Conservation (phyloP, 495 filamentous ascomycete genomes). For the Articulospora tetracladia region DNA sequence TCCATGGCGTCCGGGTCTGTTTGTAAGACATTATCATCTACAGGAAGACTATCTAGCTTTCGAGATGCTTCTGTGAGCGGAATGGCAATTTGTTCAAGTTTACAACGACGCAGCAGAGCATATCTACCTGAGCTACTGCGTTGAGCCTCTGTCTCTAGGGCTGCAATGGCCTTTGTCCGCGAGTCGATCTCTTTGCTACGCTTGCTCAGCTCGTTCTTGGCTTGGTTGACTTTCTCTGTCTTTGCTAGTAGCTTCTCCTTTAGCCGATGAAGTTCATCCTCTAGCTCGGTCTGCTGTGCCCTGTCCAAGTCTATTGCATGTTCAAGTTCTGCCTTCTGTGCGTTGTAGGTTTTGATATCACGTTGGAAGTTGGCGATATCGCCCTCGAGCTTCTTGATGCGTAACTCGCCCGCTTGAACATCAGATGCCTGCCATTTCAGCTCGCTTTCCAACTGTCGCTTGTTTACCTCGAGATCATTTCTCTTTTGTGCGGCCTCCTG, state of each 20-base stretch:
- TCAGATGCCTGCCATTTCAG: constrained; percentile 63
- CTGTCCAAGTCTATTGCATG: constrained; percentile 65
- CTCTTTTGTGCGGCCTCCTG: constrained; percentile 85
- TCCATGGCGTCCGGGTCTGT: constrained; percentile 85
- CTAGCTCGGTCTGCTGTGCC: constrained; percentile 72
- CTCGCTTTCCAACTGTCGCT: constrained; percentile 72
- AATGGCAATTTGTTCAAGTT: constrained; percentile 86
- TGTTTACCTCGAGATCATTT: constrained; percentile 80
- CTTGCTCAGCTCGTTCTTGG: constrained; percentile 81
- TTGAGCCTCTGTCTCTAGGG: constrained; percentile 77
- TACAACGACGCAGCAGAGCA: constrained; percentile 79
- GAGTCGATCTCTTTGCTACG: constrained; percentile 76
- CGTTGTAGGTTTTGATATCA: constrained; percentile 64
- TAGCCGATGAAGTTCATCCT: constrained; percentile 64
- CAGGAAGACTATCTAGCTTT: constrained; percentile 75
- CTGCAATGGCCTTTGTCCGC: constrained; percentile 71
- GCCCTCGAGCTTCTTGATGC: constrained; percentile 63
- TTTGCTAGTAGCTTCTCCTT: constrained; percentile 63
- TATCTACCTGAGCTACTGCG: constrained; percentile 79
- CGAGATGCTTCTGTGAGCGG: constrained; percentile 73
- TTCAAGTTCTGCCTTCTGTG: constrained; percentile 70
- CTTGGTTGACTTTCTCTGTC: constrained; percentile 71
- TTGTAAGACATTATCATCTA: constrained; percentile 62
- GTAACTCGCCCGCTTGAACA: constrained; percentile 32
- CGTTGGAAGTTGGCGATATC: constrained; percentile 59